Base-by-base conservation (phyloP, 495 filamentous ascomycete species). In the Penicillium salamii region DNA sequence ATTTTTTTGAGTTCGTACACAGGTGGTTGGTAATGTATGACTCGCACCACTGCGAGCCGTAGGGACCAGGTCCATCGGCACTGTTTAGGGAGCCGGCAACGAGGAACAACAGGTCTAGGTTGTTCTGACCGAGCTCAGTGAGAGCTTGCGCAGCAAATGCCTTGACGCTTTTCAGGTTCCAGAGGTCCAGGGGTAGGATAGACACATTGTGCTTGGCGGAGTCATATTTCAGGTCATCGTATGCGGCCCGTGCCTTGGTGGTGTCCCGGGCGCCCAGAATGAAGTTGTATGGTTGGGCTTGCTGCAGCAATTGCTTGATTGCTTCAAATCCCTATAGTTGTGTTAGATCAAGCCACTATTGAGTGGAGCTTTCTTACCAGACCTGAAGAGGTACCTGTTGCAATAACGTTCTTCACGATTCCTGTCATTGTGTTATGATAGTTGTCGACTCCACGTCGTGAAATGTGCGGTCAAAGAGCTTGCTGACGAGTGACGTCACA, bases 371-470 rank as follows among this genome's bases (percentile, higher is more conserved):
- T 3, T 8, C 43, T 48, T 55, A 66, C 62, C 50, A 66, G 42
- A 45, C 62, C 62, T 1, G 62, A 66, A 0, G 62, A 66, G n/a
- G 60, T 45, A 31, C 62, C 62, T 7, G 62, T 66, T 2, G 62
- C 59, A 31, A 66, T 49, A 14, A 66, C 49, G 14, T 50, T 63
- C 34, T 61, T 63, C 26, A 41, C 24, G 19, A 46, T 38, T 15
- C 42, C 42, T 6, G 57, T 33, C 57, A 59, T 59, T 21, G 0
- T 21, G 6, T 40, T 1, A 8, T n/a, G 32, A 26, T 36, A 24
- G n/a, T 31, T 35, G 31, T 17, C 12, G n/a, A 15, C 7, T 42
- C 5, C n/a, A 11, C 17, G n/a, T 29, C 8, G 23, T 20, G 18
- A 28, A 9, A 28, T 32, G 36, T 13, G 23, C 23, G 23, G 23